Evolutionary conservation across 306 rosid genomes (phyloP), one percentile per base, ranked within the genome.

Genomic region (Hippophae rhamnoides): DNA sequence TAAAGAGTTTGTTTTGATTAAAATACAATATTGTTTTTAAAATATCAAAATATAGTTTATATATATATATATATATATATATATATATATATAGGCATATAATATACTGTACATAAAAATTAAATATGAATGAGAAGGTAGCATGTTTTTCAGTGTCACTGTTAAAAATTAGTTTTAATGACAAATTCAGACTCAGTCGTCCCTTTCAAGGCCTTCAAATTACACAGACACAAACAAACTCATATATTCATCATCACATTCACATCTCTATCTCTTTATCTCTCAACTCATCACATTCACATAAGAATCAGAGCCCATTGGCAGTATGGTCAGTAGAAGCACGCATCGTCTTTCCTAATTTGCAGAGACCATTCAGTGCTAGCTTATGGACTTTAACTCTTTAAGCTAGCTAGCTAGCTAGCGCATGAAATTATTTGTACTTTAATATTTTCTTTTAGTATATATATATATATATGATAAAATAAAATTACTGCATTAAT

Each of bases 81-180:
- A 18, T 18, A 18, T 18, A 18, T 52, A 11, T 27, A 13, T 2
- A 3, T 54, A n/a, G n/a, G 0, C 52, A 13, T 40, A 11, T 69
- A 49, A 13, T 59, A 31, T 56, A 70, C 60, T 54, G 44, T 72
- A 74, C 69, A 78, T 82, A 76, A 86, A 80, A 66, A 79, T 70
- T 78, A 76, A 83, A 79, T 76, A 69, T 54, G 74, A 76, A 70
- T 69, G 41, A 31, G 5, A 79, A 75, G 74, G 65, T 49, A 48
- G 48, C 97, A 86, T 86, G 87, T 70, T 86, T 85, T 89, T 89
- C 97, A 86, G 97, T 84, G 94, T 93, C 97, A 80, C 63, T 47
- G 79, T 69, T 70, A 76, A n/a, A 63, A 68, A 18, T 73, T 66
- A 66, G 62, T 18, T 80, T 74, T 76, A 77, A 83, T 83, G 84